Evolutionary conservation across 306 rosid species (phyloP).

Genomic region (Fragaria ananassa): DNA sequence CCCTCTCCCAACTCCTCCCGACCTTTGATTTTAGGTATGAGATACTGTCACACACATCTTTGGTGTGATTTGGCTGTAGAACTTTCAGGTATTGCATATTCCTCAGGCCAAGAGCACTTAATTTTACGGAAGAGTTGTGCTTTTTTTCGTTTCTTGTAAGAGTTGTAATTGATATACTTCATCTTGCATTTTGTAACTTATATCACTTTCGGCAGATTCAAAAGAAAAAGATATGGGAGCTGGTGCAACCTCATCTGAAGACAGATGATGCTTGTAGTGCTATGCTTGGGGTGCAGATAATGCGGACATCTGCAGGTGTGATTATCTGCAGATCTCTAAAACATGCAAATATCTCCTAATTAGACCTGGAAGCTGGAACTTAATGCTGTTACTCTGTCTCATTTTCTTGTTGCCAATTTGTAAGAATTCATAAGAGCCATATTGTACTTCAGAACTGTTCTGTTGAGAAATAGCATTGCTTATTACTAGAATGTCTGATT

Average conservation of each 20-base stretch:
- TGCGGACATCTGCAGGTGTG: conserved; percentile 63
- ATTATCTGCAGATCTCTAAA: conserved; percentile 27
- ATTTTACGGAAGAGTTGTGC: not conserved
- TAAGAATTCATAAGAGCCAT: not conserved
- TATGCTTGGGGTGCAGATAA: conserved; percentile 50
- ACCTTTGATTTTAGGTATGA: not conserved
- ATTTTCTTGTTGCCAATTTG: not conserved
- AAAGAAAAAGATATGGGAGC: conserved; percentile 79
- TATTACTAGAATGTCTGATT: not conserved
- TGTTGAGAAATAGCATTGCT: not conserved
- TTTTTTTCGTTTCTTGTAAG: not conserved
- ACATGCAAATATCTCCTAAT: conserved; percentile 32
- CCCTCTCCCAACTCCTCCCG: not conserved
- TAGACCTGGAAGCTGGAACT: not conserved
- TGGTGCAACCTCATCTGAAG: conserved; percentile 72
- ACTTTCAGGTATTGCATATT: not conserved
- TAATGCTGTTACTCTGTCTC: not conserved
- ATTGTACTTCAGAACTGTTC: not conserved
- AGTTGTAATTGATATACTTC: not conserved
- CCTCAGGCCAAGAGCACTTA: not conserved
- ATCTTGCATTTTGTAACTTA: not conserved
- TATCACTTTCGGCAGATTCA: conserved; percentile 47
- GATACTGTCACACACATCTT: not conserved
- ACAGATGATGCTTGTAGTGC: conserved; percentile 58
- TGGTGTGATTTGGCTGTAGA: not conserved